Evolutionary conservation across 352 stramenopile species (phyloP), one percentile per base, ranked within the genome.

Genomic region (Pythium rishiriense): DNA sequence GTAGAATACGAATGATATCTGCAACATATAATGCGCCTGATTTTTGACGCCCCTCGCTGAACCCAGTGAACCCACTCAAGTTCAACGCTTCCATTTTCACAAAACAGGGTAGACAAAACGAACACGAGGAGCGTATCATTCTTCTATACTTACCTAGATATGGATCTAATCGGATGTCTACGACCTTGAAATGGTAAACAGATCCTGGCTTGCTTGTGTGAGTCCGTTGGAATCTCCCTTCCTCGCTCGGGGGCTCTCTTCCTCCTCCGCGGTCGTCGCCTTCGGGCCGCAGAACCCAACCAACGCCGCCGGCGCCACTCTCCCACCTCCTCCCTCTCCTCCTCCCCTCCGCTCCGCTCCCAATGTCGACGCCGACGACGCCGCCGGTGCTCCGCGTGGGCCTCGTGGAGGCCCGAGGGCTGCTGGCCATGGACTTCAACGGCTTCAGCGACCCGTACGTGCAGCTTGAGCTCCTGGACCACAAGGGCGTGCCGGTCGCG

Each of bases 391-490:
- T 70, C 24, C 52, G 69, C 14, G 78, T 89, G 62, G 72, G 66
- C 45, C 56, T 93, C 46, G 73, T 78, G 22, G 76, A 77, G 68
- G 85, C 85, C 43, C 73, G 78, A 24, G 78, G 71, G 25, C 75
- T 94, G 31, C 73, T 89, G 51, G 78, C 75, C 10, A 82, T 75
- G 43, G 85, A 92, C 71, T 51, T 78, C 28, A 89, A 87, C 53
- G 85, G 85, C 55, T 83, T 79, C 33, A 92, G 83, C 72, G 83
- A 92, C 66, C 83, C 83, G 56, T 92, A 82, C 66, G 81, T 88
- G 58, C 57, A 75, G 53, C 51, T 92, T 14, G 67, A 72, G 50
- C 75, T 86, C 52, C 68, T 87, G 37, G 76, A 92, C 65, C 63
- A 72, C 58, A 75, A 69, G 46, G 79, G 77, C 51, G 64, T 77